Percentiles rank a stretch among this genome's conserved stretches.
These are phyloP conservation scores for Cicer bijugum DNA, from an alignment of 306 rosid species.

Conservation along the genomic window DNA sequence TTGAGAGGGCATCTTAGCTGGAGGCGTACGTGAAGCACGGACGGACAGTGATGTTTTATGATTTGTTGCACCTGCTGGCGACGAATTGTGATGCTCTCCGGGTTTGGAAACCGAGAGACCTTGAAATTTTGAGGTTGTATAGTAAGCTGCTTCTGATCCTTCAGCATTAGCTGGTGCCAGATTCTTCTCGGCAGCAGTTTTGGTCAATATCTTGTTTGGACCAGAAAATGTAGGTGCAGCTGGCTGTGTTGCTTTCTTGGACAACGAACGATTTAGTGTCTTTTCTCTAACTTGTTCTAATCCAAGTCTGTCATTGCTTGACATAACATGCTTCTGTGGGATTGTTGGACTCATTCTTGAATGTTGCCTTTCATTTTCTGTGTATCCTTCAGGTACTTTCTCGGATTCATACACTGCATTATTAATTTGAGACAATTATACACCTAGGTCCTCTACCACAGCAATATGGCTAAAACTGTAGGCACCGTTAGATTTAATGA, in stretches of 20 bases:
- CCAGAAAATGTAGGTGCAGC: constrained; percentile 14
- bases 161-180: constrained; percentile 52
- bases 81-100: constrained; percentile 25
- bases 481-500: too few relatives aligned
- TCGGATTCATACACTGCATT: constrained; percentile 78
- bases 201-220: constrained; percentile 43
- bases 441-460: too few relatives aligned
- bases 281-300: constrained; percentile 46
- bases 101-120: constrained; percentile 51
- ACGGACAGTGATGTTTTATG: constrained; percentile 11
- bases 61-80: constrained; percentile 6
- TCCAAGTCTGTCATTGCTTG: constrained; percentile 44
- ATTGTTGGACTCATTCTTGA: constrained; percentile 54
- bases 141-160: constrained; percentile 51
- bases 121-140: constrained; percentile 60
- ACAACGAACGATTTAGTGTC: constrained; percentile 37
- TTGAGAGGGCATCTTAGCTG: constrained; percentile 35
- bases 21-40: constrained; percentile 38
- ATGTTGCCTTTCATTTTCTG: constrained; percentile 53
- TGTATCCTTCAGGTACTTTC: constrained; percentile 55
- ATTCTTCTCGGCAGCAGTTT: constrained; percentile 46
- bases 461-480: too few relatives aligned
- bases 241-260: constrained; percentile 45
- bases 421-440: constrained; percentile 7
- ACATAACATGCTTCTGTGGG: constrained; percentile 58